Base-by-base conservation (phyloP, 306 rosid species). In the Vicia villosa region DNA sequence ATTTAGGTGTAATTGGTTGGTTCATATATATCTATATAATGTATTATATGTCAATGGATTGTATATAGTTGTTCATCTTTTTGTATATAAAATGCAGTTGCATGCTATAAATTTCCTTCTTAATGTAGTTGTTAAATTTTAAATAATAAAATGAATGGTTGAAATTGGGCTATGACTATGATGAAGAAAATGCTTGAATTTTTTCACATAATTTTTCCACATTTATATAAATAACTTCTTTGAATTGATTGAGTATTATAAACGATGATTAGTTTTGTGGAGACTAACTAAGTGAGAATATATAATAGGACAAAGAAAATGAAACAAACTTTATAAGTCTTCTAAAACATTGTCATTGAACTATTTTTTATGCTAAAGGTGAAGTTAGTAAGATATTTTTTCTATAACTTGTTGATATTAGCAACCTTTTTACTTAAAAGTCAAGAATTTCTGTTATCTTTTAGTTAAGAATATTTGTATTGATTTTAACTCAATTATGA, bases 401-500 rank as follows among this genome's bases (percentile, higher is more conserved):
- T 64, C 70, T 36, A 28, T 17, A 45, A 30, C 73, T 26, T 30
- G 51, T 54, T 66, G 54, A 58, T 34, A 10, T 21, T 54, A 21
- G 59, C 75, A 14, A 51, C 55, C 63, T 26, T 74, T 49, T 46
- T 12, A 66, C 57, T 63, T 36, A 6, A 77, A 73, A 81, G 82
- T 77, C 85, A 81, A 77, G 3, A 46, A 70, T 68, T 63, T 77
- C 70, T 77, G 82, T 81, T 81, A 77, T 50, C 3, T 5, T 62
- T 73, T 81, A 81, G 85, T 82, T 77, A 63, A 28, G 85, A 81
- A 77, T 55, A 63, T 45, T 57, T 22, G 49, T 57, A 17, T 66
- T 59, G 66, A 58, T 66, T 65, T 68, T 67, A 54, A 67, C 61
- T 30, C 61, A 13, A 43, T 16, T 52, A 50, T 37, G 6, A 68